Percentiles rank a stretch among this genome's conserved stretches.
Evolutionary conservation across 2,329 filamentous ascomycete genomes (phyloP).

Genomic region (Nemania diffusa): DNA sequence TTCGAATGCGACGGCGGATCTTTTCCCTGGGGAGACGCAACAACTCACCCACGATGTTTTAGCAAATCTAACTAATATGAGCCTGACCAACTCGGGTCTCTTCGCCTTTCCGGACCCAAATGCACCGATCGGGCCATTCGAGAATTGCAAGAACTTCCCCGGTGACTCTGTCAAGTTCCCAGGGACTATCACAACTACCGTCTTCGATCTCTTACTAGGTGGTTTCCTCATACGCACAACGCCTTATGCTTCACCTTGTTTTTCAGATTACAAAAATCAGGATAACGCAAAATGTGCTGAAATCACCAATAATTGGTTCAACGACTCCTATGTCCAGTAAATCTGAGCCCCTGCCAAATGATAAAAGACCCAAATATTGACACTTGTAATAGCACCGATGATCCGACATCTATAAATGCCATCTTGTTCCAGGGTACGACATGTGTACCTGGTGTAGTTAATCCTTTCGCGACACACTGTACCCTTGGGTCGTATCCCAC

Average conservation of each 20-base stretch:
- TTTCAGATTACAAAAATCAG: slow-evolving; percentile 43
- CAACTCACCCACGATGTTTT: slow-evolving; percentile 44
- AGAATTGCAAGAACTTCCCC: slow-evolving; percentile 45
- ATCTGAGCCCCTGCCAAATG: not conserved
- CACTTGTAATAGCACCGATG: slow-evolving; percentile 39
- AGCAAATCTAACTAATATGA: slow-evolving; percentile 44
- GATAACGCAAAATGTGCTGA: slow-evolving; percentile 42
- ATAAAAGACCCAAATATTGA: slow-evolving; percentile 8
- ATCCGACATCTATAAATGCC: slow-evolving; percentile 47
- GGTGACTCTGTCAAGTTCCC: slow-evolving; percentile 44
- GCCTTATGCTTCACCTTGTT: slow-evolving; percentile 46
- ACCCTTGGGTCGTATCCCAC: slow-evolving; percentile 45
- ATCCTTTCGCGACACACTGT: slow-evolving; percentile 42
- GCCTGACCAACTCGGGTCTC: slow-evolving; percentile 42
- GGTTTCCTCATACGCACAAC: slow-evolving; percentile 45
- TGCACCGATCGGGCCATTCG: slow-evolving; percentile 36
- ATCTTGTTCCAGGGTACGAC: slow-evolving; percentile 44
- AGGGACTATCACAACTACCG: slow-evolving; percentile 39
- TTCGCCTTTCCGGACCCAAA: slow-evolving; percentile 42
- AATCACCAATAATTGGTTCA: slow-evolving; percentile 45
- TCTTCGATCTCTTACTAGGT: slow-evolving; percentile 45
- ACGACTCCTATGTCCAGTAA: slow-evolving; percentile 45
- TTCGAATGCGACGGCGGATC: slow-evolving; percentile 44
- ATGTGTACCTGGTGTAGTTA: slow-evolving; percentile 44
- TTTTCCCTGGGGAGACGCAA: slow-evolving; percentile 44